Evolutionary conservation across 805 yeast genomes (phyloP).

Genomic region (Sungouiozyma ichnusensis): DNA sequence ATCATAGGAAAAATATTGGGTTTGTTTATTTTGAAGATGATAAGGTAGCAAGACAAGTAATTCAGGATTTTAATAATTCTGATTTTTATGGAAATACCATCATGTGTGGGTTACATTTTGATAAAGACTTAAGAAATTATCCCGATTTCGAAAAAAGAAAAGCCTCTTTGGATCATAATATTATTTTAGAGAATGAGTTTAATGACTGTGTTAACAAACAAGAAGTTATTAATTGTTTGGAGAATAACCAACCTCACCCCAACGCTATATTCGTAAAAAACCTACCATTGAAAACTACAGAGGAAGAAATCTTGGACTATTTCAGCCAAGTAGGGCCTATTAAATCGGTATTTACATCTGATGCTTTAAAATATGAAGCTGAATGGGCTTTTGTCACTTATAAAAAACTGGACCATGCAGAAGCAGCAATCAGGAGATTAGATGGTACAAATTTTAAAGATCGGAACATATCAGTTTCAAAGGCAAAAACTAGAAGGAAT

Average conservation of each 20-base stretch:
- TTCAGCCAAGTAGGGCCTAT: constrained; percentile 28
- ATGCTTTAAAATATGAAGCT: constrained; percentile 17
- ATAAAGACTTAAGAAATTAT: constrained; percentile 24
- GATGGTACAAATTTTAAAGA: constrained; percentile 24
- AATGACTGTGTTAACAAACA: constrained; percentile 1
- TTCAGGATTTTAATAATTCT: constrained; percentile 26
- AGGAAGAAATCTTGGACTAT: constrained; percentile 22
- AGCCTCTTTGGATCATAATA: constrained; percentile 16
- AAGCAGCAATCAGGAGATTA: constrained; percentile 27
- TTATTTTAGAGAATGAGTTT: constrained; percentile 13
- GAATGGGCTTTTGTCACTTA: constrained; percentile 35
- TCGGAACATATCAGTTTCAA: constrained; percentile 17
- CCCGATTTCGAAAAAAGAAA: constrained; percentile 27
- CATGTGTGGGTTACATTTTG: constrained; percentile 34
- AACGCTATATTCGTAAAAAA: constrained; percentile 29
- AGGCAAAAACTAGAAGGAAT: constrained; percentile 12
- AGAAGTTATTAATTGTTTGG: constrained; percentile 1
- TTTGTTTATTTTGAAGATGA: constrained; percentile 33
- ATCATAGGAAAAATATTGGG: constrained; percentile 33
- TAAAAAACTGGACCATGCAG: constrained; percentile 29
- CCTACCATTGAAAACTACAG: constrained; percentile 23
- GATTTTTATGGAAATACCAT: constrained; percentile 26
- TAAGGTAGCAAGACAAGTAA: constrained; percentile 30
- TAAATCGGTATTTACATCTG: constrained; percentile 27
- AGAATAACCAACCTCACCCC: constrained; percentile 16